These are phyloP conservation scores for Mucuna pruriens DNA, from an alignment of 306 rosid species.

Conservation along the genomic window DNA sequence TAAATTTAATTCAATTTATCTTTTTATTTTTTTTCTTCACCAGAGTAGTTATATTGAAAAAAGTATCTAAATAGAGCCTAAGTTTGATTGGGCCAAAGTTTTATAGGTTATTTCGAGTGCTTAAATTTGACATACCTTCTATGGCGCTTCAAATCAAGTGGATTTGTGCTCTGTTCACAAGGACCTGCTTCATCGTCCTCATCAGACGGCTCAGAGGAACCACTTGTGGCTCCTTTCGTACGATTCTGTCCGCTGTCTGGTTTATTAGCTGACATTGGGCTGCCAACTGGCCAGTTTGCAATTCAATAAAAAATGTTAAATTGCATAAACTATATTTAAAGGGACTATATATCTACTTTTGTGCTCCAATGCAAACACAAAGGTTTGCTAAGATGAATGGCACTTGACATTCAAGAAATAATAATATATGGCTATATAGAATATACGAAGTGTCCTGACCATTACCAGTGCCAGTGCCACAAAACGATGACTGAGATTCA, in stretches of 20 bases:
- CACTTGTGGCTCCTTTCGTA: constrained; percentile 64
- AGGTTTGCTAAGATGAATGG: neutral
- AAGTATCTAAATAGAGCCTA: no score
- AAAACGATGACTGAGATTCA: constrained; percentile 82
- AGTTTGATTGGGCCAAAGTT: no score
- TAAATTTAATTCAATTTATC: no score
- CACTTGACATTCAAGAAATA: neutral
- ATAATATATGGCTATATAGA: neutral
- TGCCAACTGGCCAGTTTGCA: constrained; percentile 64
- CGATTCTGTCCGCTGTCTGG: constrained; percentile 53
- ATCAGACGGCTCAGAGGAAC: constrained; percentile 82
- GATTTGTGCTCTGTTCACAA: constrained; percentile 67
- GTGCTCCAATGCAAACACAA: neutral
- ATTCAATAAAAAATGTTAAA: constrained; percentile 38
- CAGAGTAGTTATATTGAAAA: no score
- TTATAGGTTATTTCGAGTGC: neutral
- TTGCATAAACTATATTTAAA: neutral
- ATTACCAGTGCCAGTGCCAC: constrained; percentile 56
- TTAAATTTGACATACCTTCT: constrained; percentile 60
- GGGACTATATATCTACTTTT: neutral
- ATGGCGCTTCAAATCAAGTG: constrained; percentile 56
- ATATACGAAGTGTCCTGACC: neutral
- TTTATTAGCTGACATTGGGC: constrained; percentile 73
- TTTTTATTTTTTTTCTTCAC: no score
- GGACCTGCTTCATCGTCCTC: constrained; percentile 80